Base-by-base conservation (phyloP, 805 yeast species). In the Candida dajiaensis region DNA sequence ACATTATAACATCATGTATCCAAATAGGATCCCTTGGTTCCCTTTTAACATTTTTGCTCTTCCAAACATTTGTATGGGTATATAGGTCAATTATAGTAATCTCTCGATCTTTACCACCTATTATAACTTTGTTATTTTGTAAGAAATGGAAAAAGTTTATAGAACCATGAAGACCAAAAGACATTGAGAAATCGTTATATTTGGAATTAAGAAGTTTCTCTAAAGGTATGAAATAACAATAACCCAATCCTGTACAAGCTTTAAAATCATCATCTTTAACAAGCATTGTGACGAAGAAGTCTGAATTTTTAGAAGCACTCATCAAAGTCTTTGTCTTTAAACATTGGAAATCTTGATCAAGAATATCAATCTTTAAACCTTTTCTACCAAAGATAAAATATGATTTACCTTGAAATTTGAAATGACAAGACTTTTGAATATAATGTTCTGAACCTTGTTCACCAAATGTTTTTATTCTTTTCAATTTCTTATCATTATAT, bases 101-200 rank as follows among this genome's bases (percentile, higher is more conserved):
- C 16, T 52, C 60, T 2, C 60, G 35, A 41, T 56, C 63, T 43
- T 58, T 58, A 8, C 61, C 62, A 33, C 61, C 60, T 38, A 51
- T 41, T 2, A 57, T 47, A 12, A 53, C 45, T 39, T 46, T 47
- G 6, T 18, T 21, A 9, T 18, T 35, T 16, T 49, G 42, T 2
- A 56, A 26, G 46, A 52, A 50, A 36, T 56, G 45, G 47, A 53
- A 52, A 43, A 58, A 55, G 3, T 55, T 45, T 3, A 56, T 51
- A 19, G 56, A 43, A 1, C 62, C 62, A 48, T 55, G 52, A 20
- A 56, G 22, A 0, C 61, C 59, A 39, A 58, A 56, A 29, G 57
- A 53, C 59, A 58, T 58, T 7, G 54, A 46, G 29, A 58, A 55
- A 40, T 53, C 56, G 38, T 51, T 47, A 22, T 46, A 56, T 20